A percentile compares a stretch with the other conserved stretches of the same genome.
Conservation (phyloP, 2,329 filamentous ascomycete genomes). For the Diaporthe humulicola region DNA sequence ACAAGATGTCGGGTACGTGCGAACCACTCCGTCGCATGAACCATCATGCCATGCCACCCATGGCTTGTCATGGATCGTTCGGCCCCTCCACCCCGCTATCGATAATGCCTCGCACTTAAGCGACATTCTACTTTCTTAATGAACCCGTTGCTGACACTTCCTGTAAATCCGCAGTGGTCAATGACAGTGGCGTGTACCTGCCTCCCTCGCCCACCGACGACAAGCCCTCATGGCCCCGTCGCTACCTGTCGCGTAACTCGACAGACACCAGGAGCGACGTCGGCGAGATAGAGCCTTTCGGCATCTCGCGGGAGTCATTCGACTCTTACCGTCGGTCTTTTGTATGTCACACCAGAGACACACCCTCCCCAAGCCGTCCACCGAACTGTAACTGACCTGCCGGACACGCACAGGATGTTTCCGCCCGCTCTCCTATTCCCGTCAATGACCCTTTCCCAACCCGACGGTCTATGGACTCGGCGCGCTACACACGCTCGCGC, state of each 20-base stretch:
- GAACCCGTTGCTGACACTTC: conserved; percentile 9
- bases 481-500: conserved; percentile 71
- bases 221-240: conserved; percentile 76
- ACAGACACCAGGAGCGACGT: conserved; percentile 69
- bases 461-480: conserved; percentile 86
- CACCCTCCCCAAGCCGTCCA: neutral
- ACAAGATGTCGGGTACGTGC: conserved; percentile 82
- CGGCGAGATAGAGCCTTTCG: conserved; percentile 91
- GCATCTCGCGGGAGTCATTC: conserved; percentile 95
- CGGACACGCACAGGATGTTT: conserved; percentile 79
- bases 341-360: conserved; percentile 67
- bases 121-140: neutral
- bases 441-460: conserved; percentile 67
- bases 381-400: neutral
- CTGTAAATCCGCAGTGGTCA: conserved; percentile 77
- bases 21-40: conserved; percentile 27
- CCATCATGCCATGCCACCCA: conserved; percentile 19
- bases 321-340: conserved; percentile 97
- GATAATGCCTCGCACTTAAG: conserved; percentile 36
- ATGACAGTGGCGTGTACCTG: conserved; percentile 94
- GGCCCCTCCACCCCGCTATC: conserved; percentile 12
- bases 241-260: conserved; percentile 67
- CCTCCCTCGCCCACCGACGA: conserved; percentile 93
- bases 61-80: neutral
- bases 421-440: conserved; percentile 83